Evolutionary conservation across 305 asterid species (phyloP).

Genomic region (Fraxinus dipetala): DNA sequence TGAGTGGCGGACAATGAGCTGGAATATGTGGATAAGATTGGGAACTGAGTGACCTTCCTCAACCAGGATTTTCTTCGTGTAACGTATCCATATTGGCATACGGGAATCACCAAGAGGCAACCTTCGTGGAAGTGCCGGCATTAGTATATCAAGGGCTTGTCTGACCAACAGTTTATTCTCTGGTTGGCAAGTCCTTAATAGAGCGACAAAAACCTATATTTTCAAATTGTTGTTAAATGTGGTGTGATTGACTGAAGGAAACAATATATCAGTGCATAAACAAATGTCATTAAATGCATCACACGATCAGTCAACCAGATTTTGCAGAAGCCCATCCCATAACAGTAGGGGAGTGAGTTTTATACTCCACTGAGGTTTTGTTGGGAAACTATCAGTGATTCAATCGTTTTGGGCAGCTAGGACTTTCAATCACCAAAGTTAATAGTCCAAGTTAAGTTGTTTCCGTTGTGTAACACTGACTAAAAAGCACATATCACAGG

Average conservation of each 20-base stretch:
- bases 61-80: slow-evolving; percentile 93
- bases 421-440: not conserved
- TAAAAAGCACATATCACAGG: not conserved
- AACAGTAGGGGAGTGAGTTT: not conserved
- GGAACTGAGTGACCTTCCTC: slow-evolving; percentile 99
- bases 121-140: slow-evolving; percentile 99
- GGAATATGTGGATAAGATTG: slow-evolving; percentile 97
- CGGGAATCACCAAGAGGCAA: slow-evolving; percentile 98
- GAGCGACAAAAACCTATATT: slow-evolving; percentile 96
- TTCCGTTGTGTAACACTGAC: slow-evolving; percentile 6
- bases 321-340: slow-evolving; percentile 11
- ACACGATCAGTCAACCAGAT: slow-evolving; percentile 6
- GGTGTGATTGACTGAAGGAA: slow-evolving; percentile 10
- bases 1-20: slow-evolving; percentile 98
- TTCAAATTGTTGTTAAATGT: slow-evolving; percentile 22
- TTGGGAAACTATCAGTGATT: slow-evolving; percentile 5
- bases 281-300: not conserved
- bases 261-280: slow-evolving; percentile 7
- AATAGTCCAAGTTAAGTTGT: not conserved
- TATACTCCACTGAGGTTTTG: not conserved
- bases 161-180: slow-evolving; percentile 96
- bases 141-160: slow-evolving; percentile 98
- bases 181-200: slow-evolving; percentile 97
- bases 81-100: slow-evolving; percentile 99
- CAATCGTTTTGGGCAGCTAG: slow-evolving; percentile 7